Evolutionary conservation across 257 asterid species (phyloP).

Genomic region (Solanum chiquidenum): DNA sequence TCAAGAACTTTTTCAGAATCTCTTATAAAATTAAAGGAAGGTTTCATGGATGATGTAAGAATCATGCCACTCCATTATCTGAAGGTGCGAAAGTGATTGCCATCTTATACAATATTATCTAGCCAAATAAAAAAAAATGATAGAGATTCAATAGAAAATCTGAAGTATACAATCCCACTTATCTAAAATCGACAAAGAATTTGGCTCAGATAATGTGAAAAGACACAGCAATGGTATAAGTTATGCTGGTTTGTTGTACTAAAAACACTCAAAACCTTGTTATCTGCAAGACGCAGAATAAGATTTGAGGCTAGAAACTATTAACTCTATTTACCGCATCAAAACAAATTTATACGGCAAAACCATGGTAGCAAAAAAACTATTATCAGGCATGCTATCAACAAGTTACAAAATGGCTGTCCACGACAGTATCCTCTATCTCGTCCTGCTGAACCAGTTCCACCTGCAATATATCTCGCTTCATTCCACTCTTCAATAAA

Average conservation of each 20-base stretch:
- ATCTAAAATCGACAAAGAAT: neutral
- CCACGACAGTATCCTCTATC: conserved; percentile 48
- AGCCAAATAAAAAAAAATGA: neutral
- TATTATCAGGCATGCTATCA: conserved; percentile 66
- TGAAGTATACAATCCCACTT: neutral
- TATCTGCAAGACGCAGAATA: neutral
- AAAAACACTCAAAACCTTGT: neutral
- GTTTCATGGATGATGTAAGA: neutral
- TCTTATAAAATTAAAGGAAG: neutral
- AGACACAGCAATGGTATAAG: neutral
- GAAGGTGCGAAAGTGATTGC: neutral
- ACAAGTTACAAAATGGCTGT: conserved; percentile 60
- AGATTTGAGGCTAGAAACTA: neutral
- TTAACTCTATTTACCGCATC: neutral
- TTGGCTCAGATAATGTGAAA: neutral
- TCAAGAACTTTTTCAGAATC: neutral
- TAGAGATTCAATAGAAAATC: neutral
- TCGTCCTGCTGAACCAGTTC: conserved; percentile 3
- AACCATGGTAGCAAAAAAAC: conserved; percentile 80
- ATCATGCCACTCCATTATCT: neutral
- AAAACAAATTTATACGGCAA: conserved; percentile 58
- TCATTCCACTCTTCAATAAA: conserved; percentile 78
- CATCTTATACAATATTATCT: neutral
- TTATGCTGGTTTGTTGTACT: neutral
- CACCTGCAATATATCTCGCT: conserved; percentile 1